Base-by-base conservation (phyloP, 2,329 filamentous ascomycete species). In the Paecilomyces variotii region DNA sequence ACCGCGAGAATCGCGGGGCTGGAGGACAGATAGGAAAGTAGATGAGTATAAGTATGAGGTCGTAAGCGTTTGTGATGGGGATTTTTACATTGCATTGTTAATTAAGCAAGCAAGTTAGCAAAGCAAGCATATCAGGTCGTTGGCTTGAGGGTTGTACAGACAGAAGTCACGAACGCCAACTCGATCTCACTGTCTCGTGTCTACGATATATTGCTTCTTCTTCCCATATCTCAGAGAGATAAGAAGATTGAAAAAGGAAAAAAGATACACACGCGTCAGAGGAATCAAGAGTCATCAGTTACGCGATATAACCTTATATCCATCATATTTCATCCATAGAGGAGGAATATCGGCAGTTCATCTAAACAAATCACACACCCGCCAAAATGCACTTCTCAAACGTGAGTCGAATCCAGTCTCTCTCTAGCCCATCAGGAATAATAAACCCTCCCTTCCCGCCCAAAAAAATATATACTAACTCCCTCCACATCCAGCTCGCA, bases 401-500 rank as follows among this genome's bases (percentile, higher is more conserved):
- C 27, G 50, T 52, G 27, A 52, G 50, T 45, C 9, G 12, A 25
- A 7, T 26, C 3, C 25, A 4, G 5, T 26, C 50, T 28, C 7
- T 1, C 9, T 10, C 30, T 2, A 32, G 10, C 1, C 30, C 6
- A 12, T 19, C 50, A 14, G 4, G 27, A 52, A 28, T 27, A 52
- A 14, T 0, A 27, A 19, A 19, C 19, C 19, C 19, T 19, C 19
- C 19, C 19, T 19, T 1, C 19, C 19, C 19, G 19, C 19, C 19
- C 19, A 19, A 19, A 2, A 54, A 39, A 7, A 11, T 12, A 59
- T 39, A 27, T 53, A 59, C 19, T 12, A 4, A 52, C 11, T 52
- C 12, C 14, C 2, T 26, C 11, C 53, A 7, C 6, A 19, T 10
- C 4, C 63, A 67, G 63, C 55, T 64, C 59, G 56, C 64, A 55